A percentile compares a stretch with the other conserved stretches of the same genome.
phyloP scores from a whole-genome alignment of 148 eudicot genomes.

The Vaccinium macrocarpon region DNA sequence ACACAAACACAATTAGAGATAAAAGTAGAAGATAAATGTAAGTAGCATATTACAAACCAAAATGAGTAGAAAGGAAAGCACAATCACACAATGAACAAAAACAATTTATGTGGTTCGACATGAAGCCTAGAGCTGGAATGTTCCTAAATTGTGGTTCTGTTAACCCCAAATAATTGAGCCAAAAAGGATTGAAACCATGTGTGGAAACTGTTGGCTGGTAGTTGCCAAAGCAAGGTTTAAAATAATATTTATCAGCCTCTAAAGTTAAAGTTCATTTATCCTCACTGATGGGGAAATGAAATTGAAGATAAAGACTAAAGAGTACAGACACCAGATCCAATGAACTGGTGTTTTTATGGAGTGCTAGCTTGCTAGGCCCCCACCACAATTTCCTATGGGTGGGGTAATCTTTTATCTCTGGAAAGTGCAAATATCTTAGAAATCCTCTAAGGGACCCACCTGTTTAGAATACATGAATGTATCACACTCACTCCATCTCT shows the following conservation, averaged over 20 bases:
- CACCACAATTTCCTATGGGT: neutral
- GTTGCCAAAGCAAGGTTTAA: constrained; percentile 4
- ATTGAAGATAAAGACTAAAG: constrained; percentile 5
- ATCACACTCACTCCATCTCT: neutral
- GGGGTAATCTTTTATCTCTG: neutral
- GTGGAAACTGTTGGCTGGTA: neutral
- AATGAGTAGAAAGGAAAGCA: neutral
- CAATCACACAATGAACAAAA: neutral
- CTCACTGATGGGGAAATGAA: neutral
- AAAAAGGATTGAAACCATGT: neutral
- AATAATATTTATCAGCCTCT: neutral
- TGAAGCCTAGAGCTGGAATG: neutral
- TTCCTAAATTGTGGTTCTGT: neutral
- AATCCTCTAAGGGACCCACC: neutral
- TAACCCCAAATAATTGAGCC: neutral
- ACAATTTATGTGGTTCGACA: neutral
- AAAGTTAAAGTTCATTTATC: neutral
- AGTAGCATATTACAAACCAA: neutral
- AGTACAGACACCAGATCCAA: neutral
- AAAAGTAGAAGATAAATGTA: neutral
- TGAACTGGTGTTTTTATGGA: neutral
- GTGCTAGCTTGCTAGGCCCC: neutral
- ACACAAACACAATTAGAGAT: neutral
- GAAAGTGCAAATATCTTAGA: constrained; percentile 2
- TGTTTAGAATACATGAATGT: neutral